Evolutionary conservation across 805 yeast species (phyloP), one percentile per base, ranked within the genome.

Genomic region (Candida jianshihensis): DNA sequence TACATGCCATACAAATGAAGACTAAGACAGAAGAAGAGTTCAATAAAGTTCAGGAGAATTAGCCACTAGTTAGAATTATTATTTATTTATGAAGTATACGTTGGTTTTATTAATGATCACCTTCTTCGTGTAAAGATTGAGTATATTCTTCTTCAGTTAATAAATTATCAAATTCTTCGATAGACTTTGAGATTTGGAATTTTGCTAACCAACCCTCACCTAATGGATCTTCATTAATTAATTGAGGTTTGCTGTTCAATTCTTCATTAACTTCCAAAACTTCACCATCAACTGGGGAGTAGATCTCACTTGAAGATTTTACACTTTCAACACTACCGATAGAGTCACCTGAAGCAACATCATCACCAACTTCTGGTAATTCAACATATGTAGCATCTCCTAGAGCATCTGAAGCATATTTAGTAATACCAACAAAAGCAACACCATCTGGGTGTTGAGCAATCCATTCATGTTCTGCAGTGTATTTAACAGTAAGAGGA

Each of bases 361-460:
- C 65, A 28, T 70, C 72, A 28, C 80, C 84, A 27, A 72, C 73
- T 48, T 81, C 89, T 32, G 95, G 95, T 49, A 90, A 70, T 63
- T 92, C 98, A 41, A 89, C 81, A 58, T 71, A 92, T 4, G 97
- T 94, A 38, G 95, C 94, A 63, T 92, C 98, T 31, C 98, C 98
- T 42, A 92, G 74, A 7, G 97, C 95, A 54, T 88, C 96, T 17
- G 96, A 81, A 15, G 98, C 98, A 57, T 92, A 89, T 52, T 75
- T 77, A 39, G 98, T 88, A 61, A 92, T 87, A 21, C 98, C 98
- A n/a, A 90, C 69, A 51, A 80, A 88, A 2, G 90, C 82, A 30
- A 79, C 69, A 42, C 85, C 85, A 61, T 89, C 96, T 19, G 75
- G 73, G 58, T 84, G 94, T 38, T 78, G 70, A 4, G 95, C 89